A percentile compares a stretch with the other conserved stretches of the same genome.
phyloP scores from a whole-genome alignment of 495 filamentous ascomycete species.

The Daldinia loculata region DNA sequence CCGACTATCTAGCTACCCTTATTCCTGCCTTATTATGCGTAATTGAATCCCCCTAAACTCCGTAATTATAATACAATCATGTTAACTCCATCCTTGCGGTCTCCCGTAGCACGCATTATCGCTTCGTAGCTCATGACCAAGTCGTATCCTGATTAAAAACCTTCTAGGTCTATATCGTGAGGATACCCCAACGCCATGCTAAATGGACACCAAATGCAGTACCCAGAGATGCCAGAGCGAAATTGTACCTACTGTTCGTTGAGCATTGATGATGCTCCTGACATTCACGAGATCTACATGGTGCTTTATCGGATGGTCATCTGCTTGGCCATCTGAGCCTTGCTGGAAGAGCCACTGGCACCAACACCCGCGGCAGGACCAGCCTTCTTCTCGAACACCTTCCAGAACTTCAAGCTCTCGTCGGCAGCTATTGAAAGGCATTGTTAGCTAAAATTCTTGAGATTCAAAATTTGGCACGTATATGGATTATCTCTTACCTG shows the following conservation, averaged over 20 bases:
- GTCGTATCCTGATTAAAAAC: slow-evolving; percentile 36
- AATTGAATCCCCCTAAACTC: slow-evolving; percentile 7
- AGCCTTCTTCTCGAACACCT: slow-evolving; percentile 97
- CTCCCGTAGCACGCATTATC: slow-evolving; percentile 30
- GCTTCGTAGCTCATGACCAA: slow-evolving; percentile 49
- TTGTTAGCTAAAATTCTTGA: slow-evolving; percentile 27
- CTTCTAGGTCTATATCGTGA: slow-evolving; percentile 32
- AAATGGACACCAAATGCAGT: slow-evolving; percentile 51
- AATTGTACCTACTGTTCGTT: slow-evolving; percentile 58
- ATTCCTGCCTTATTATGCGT: slow-evolving; percentile 8
- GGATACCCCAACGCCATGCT: slow-evolving; percentile 56
- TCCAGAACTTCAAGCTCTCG: slow-evolving; percentile 99
- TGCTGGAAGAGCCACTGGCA: slow-evolving; percentile 62
- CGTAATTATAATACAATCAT: slow-evolving; percentile 31
- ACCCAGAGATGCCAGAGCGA: slow-evolving; percentile 51
- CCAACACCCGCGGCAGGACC: slow-evolving; percentile 68
- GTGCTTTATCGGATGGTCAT: slow-evolving; percentile 90
- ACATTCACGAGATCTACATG: slow-evolving; percentile 35
- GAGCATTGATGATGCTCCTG: slow-evolving; percentile 41
- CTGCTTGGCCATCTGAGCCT: slow-evolving; percentile 84
- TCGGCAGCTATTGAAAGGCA: slow-evolving; percentile 70
- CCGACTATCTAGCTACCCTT: slow-evolving; percentile 26
- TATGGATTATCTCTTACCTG: slow-evolving; percentile 57
- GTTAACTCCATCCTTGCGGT: slow-evolving; percentile 24
- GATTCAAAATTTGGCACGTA: neutral